phyloP scores from a whole-genome alignment of 2,329 filamentous ascomycete genomes.

The Claviceps monticola region DNA sequence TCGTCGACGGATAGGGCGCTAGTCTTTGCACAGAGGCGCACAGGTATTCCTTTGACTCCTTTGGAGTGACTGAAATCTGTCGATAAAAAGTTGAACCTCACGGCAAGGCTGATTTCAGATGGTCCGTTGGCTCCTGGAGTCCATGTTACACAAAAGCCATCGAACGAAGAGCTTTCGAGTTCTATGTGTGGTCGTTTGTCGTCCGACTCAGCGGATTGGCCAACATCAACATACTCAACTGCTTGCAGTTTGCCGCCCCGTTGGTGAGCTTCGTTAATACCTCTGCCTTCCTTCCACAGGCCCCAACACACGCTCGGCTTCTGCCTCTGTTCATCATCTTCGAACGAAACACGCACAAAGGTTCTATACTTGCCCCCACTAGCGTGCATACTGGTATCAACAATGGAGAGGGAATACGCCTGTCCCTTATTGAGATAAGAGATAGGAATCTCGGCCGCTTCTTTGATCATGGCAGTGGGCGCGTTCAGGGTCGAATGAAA shows the following conservation, averaged over 20 bases:
- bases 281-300: constrained; percentile 89
- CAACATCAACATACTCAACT: constrained; percentile 75
- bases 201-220: constrained; percentile 44
- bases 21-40: constrained; percentile 85
- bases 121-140: constrained; percentile 54
- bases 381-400: constrained; percentile 59
- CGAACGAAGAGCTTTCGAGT: constrained; percentile 68
- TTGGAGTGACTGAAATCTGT: constrained; percentile 99
- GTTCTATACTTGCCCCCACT: constrained; percentile 65
- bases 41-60: constrained; percentile 93
- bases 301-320: constrained; percentile 74
- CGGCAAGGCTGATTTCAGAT: constrained; percentile 71
- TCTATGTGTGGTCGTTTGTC: constrained; percentile 56
- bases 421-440: constrained; percentile 98
- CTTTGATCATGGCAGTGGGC: constrained; percentile 90
- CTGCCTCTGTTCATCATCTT: constrained; percentile 83
- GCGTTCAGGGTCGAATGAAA: constrained; percentile 85
- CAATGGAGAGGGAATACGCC: constrained; percentile 74
- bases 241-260: constrained; percentile 84
- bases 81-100: constrained; percentile 95
- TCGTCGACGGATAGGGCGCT: constrained; percentile 45
- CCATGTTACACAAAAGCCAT: constrained; percentile 89
- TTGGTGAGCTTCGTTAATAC: constrained; percentile 91
- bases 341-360: constrained; percentile 88
- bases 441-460: constrained; percentile 81